Conservation (phyloP, 2,329 filamentous ascomycete genomes). For the Pseudonectria buxi region DNA sequence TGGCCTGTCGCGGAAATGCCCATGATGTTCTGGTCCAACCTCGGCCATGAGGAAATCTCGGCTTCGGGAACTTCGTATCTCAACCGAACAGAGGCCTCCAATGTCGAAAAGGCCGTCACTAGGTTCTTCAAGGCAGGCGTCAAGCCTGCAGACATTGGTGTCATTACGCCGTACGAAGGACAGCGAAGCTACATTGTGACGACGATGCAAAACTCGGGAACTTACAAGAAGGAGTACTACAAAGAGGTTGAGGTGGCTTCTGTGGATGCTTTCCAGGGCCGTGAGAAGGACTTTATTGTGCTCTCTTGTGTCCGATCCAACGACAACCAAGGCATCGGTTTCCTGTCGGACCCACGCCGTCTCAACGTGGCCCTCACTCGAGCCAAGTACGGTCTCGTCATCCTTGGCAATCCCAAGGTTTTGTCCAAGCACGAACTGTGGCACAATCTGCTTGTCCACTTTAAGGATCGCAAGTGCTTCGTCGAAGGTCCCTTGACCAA, state of each 20-base stretch:
- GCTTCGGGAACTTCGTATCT: conserved; percentile 96
- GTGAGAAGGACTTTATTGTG: conserved; percentile 98
- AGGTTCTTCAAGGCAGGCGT: conserved; percentile 98
- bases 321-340: conserved; percentile 97
- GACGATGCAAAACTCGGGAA: conserved; percentile 97
- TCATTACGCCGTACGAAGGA: conserved; percentile 97
- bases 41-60: conserved; percentile 96
- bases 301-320: conserved; percentile 97
- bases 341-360: conserved; percentile 94
- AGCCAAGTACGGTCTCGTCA: conserved; percentile 93
- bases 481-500: conserved; percentile 95
- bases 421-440: conserved; percentile 95
- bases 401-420: conserved; percentile 95
- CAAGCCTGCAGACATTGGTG: conserved; percentile 87
- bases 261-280: conserved; percentile 96
- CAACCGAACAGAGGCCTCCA: conserved; percentile 93
- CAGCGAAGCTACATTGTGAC: conserved; percentile 97
- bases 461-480: conserved; percentile 93
- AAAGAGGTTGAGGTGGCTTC: conserved; percentile 98
- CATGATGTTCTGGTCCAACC: conserved; percentile 99
- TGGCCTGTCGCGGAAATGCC: conserved; percentile 92
- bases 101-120: conserved; percentile 97
- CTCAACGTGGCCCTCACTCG: conserved; percentile 95
- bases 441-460: conserved; percentile 92
- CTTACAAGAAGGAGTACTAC: conserved; percentile 97